phyloP scores from a whole-genome alignment of 2,329 filamentous ascomycete genomes.

The Exophiala spinifera region DNA sequence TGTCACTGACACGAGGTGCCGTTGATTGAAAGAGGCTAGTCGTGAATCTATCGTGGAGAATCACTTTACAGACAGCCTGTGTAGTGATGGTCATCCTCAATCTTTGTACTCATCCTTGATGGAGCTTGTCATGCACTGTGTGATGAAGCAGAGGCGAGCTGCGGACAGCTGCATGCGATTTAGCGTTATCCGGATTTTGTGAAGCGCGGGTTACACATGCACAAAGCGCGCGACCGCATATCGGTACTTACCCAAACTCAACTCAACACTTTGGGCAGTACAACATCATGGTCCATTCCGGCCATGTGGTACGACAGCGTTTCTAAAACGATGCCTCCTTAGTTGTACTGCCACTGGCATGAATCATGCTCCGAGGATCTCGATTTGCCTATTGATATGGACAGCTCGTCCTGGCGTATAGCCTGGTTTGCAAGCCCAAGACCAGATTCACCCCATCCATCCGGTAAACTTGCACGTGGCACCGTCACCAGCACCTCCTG shows the following conservation, averaged over 20 bases:
- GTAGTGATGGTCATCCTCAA: background rate
- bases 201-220: conserved; percentile 8
- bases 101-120: too few relatives aligned
- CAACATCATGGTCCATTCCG: background rate
- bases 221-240: conserved; percentile 11
- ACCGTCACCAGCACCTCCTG: background rate
- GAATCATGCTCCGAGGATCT: background rate
- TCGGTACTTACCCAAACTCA: conserved; percentile 14
- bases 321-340: conserved; percentile 8
- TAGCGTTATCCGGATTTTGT: conserved; percentile 8
- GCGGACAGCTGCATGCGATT: conserved; percentile 8
- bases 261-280: conserved; percentile 12
- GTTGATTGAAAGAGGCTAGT: background rate
- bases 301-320: conserved; percentile 17
- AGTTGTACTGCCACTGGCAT: background rate
- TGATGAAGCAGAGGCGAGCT: background rate
- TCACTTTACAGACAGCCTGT: background rate
- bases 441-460: background rate
- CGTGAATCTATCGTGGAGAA: too few relatives aligned
- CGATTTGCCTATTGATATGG: background rate
- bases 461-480: background rate
- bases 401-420: background rate
- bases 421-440: background rate
- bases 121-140: background rate
- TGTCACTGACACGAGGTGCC: background rate